Conservation (phyloP, 2,329 filamentous ascomycete genomes). For the Trichothecium roseum region DNA sequence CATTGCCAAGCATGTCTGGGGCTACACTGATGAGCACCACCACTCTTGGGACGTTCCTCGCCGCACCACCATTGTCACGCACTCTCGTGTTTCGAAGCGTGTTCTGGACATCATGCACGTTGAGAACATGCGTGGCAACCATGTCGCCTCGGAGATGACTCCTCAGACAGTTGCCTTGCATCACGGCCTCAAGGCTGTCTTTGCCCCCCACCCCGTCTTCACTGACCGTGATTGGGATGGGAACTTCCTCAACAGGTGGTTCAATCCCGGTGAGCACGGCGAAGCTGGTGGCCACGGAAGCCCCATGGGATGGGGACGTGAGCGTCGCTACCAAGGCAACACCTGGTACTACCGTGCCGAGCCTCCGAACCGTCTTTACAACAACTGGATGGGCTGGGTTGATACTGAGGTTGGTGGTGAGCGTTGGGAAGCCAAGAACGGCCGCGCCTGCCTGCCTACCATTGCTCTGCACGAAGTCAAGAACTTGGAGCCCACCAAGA, state of each 20-base stretch:
- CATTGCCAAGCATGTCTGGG: constrained; percentile 56
- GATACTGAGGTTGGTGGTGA: constrained; percentile 43
- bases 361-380: constrained; percentile 47
- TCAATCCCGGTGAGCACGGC: constrained; percentile 47
- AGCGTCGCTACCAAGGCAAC: constrained; percentile 44
- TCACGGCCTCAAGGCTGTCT: constrained; percentile 70
- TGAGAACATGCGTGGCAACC: constrained; percentile 62
- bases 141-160: constrained; percentile 74
- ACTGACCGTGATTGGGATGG: constrained; percentile 64
- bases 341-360: constrained; percentile 53
- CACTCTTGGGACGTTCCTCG: constrained; percentile 50
- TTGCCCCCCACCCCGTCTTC: constrained; percentile 68
- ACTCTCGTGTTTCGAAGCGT: constrained; percentile 60
- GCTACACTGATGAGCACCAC: constrained; percentile 45
- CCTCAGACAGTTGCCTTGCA: constrained; percentile 63
- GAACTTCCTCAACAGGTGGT: constrained; percentile 43
- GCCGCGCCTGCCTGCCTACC: constrained; percentile 46
- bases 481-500: constrained; percentile 40
- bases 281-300: constrained; percentile 43
- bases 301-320: constrained; percentile 49
- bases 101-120: constrained; percentile 69
- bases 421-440: constrained; percentile 45
- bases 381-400: constrained; percentile 53
- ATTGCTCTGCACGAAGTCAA: constrained; percentile 52
- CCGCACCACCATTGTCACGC: constrained; percentile 68